phyloP scores from a whole-genome alignment of 345 rosid species.

The Lepidium sativum region DNA sequence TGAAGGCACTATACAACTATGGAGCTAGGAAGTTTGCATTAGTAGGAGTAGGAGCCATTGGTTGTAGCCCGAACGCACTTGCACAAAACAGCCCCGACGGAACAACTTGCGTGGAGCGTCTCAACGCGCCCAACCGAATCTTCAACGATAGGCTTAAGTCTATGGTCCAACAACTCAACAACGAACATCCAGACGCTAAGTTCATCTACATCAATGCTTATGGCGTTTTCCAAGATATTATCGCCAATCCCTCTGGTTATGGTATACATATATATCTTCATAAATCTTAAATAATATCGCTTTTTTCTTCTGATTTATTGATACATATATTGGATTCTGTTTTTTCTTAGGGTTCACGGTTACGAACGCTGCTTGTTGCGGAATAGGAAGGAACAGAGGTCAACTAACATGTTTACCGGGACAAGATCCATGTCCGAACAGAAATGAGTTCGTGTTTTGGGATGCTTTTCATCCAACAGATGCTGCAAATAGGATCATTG shows the following conservation, averaged over 20 bases:
- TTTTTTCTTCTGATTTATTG: not conserved
- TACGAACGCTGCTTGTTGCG: slow-evolving; percentile 56
- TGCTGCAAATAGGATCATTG: slow-evolving; percentile 41
- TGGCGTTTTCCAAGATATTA: slow-evolving; percentile 64
- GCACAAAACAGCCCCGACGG: slow-evolving; percentile 63
- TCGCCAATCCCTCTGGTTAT: slow-evolving; percentile 36
- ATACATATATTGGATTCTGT: not conserved
- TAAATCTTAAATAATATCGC: not conserved
- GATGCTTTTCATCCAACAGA: slow-evolving; percentile 71
- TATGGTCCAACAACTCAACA: slow-evolving; percentile 61
- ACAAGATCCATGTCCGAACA: slow-evolving; percentile 45
- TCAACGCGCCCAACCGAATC: slow-evolving; percentile 58
- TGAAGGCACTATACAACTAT: slow-evolving; percentile 48
- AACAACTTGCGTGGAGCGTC: slow-evolving; percentile 44
- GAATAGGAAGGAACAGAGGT: slow-evolving; percentile 64
- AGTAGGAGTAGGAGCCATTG: slow-evolving; percentile 73
- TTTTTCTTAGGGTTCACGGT: slow-evolving; percentile 37
- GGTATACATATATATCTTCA: slow-evolving; percentile 21
- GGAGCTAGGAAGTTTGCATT: slow-evolving; percentile 83
- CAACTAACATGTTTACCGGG: slow-evolving; percentile 65
- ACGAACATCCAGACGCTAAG: slow-evolving; percentile 40
- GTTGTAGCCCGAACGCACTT: slow-evolving; percentile 78
- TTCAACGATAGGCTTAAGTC: slow-evolving; percentile 64
- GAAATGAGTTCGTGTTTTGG: slow-evolving; percentile 52
- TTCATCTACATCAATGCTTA: slow-evolving; percentile 61